Evolutionary conservation across 345 rosid genomes (phyloP).

Genomic region (Psidium guajava): DNA sequence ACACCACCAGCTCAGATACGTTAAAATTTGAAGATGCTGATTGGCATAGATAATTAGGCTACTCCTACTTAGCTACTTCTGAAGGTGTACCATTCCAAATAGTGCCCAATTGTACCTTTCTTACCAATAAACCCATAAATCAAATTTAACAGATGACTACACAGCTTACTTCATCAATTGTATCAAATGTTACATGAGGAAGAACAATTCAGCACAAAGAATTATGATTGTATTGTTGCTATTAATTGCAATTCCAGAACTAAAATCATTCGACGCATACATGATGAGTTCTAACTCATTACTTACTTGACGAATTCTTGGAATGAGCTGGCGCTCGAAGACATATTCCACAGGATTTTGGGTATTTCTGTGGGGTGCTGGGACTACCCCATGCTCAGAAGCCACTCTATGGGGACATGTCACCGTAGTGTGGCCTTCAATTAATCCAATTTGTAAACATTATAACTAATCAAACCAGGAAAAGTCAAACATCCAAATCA

Average conservation of each 20-base stretch:
- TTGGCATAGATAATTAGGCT: not conserved
- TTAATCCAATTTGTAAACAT: not conserved
- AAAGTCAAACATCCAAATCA: not conserved
- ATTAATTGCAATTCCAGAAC: not conserved
- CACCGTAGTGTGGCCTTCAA: conserved; percentile 86
- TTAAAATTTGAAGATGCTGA: not conserved
- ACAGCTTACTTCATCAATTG: not conserved
- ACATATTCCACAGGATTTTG: conserved; percentile 52
- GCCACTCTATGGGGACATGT: conserved; percentile 73
- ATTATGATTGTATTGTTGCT: not conserved
- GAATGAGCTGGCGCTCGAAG: conserved; percentile 66
- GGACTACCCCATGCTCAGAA: conserved; percentile 47
- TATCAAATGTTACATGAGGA: not conserved
- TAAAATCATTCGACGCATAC: not conserved
- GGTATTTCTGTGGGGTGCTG: conserved; percentile 45
- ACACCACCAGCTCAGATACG: not conserved
- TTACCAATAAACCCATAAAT: not conserved
- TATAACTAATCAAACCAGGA: not conserved
- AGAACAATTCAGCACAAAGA: not conserved
- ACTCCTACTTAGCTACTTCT: not conserved
- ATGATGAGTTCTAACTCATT: not conserved
- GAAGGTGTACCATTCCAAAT: not conserved
- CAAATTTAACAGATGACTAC: not conserved
- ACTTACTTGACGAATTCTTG: conserved; percentile 37
- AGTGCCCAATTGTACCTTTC: not conserved